These are phyloP conservation scores for Solanum ahanhuiri DNA, from an alignment of 257 asterid genomes.

Conservation along the genomic window DNA sequence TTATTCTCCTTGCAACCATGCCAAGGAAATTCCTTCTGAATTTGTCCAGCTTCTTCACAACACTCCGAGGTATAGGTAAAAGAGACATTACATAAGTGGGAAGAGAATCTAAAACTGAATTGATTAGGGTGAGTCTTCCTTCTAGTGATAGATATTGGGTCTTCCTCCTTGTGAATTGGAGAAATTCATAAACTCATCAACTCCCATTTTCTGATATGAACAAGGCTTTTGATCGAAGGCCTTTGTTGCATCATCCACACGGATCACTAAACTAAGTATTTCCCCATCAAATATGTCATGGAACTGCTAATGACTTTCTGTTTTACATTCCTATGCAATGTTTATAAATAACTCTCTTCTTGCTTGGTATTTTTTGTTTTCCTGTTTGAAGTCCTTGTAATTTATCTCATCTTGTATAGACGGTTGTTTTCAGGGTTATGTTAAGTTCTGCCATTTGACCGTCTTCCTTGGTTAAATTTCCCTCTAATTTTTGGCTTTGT, in stretches of 20 bases:
- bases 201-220: constrained; percentile 50
- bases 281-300: not conserved
- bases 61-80: not conserved
- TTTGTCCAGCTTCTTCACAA: not conserved
- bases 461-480: not conserved
- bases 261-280: not conserved
- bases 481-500: not conserved
- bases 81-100: not conserved
- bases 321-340: not conserved
- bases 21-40: not conserved
- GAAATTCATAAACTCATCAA: constrained; percentile 50
- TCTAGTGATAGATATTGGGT: not conserved
- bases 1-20: not conserved
- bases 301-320: not conserved
- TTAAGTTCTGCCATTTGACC: not conserved
- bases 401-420: not conserved
- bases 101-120: not conserved
- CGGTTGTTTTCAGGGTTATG: not conserved
- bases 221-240: constrained; percentile 62
- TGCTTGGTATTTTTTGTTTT: not conserved
- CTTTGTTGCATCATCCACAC: constrained; percentile 52
- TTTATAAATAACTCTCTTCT: not conserved
- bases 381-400: not conserved
- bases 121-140: not conserved
- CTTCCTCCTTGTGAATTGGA: constrained; percentile 23